Base-by-base conservation (phyloP, 768 basidiomycete species). In the Boletales sp. region DNA sequence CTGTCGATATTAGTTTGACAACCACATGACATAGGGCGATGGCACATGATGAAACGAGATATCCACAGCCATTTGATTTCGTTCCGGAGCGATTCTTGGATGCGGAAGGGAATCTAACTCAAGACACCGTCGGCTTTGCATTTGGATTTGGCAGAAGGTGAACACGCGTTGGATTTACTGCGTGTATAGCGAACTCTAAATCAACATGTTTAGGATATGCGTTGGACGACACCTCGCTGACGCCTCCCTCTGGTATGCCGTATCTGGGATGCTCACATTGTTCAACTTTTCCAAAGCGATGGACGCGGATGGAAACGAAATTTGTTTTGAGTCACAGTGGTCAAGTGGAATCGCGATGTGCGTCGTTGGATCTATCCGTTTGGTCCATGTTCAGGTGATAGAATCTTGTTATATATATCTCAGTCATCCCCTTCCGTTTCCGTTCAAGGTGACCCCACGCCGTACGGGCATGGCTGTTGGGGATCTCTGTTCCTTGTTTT, bases 31-130 rank as follows among this genome's bases (percentile, higher is more conserved):
- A 11, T 19, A 71, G 70, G 66, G 67, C 60, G 15, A 70, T 72
- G 45, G 49, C 68, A 5, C 70, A 61, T 18, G 65, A 73, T 51
- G 58, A 59, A n/a, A 48, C 49, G 15, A 49, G 54, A 15, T 74
- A 71, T 47, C 67, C 67, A 3, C 49, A 60, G 31, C 69, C 71
- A 0, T 60, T 53, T 41, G 57, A 44, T n/a, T 71, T 72, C 54
- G 52, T 55, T 21, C 71, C 71, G 6, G 62, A 65, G 30, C 67
- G 70, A 2, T 66, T 67, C 48, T 50, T 67, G 14, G 46, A 57
- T 17, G 31, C 32, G 15, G 41, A 56, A n/a, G 62, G 61, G 8
- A 49, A 61, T 13, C 54, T 50, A 41, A 67, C 45, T 52, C 40
- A 45, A 11, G 64, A 70, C 36, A 58, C 61, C 3, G 28, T 54